Evolutionary conservation across 352 stramenopile species (phyloP).

Genomic region (Phytophthora megakarya): DNA sequence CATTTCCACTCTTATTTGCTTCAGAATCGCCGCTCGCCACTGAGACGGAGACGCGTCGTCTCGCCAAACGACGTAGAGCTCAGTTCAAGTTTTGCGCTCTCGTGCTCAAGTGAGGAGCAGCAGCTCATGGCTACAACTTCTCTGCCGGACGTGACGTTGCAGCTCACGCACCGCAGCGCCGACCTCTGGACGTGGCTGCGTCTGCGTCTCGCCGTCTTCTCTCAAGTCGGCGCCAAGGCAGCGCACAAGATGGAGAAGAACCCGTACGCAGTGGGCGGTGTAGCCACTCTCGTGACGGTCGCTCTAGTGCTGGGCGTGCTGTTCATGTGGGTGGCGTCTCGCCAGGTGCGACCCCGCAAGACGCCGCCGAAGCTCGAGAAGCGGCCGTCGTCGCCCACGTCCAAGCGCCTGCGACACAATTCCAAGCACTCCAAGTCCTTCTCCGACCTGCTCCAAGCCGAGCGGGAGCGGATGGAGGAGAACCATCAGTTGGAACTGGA

Average conservation of each 20-base stretch:
- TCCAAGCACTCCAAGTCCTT: slow-evolving; percentile 75
- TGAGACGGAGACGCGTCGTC: slow-evolving; percentile 3
- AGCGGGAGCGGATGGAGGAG: slow-evolving; percentile 67
- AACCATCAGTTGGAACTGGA: slow-evolving; percentile 64
- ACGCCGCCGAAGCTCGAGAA: slow-evolving; percentile 36
- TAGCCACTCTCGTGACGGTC: slow-evolving; percentile 53
- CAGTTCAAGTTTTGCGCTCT: slow-evolving; percentile 18
- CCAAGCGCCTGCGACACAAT: slow-evolving; percentile 67
- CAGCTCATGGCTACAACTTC: background rate
- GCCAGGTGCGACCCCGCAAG: slow-evolving; percentile 72
- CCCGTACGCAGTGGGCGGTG: slow-evolving; percentile 52
- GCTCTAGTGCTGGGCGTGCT: slow-evolving; percentile 51
- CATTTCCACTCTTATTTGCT: too few relatives aligned
- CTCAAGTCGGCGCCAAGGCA: slow-evolving; percentile 18
- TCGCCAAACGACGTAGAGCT: slow-evolving; percentile 14
- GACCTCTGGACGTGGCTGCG: slow-evolving; percentile 32
- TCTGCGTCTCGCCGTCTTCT: slow-evolving; percentile 15
- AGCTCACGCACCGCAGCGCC: slow-evolving; percentile 17
- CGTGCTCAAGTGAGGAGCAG: background rate
- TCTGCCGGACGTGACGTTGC: slow-evolving; percentile 13
- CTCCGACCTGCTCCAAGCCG: slow-evolving; percentile 63
- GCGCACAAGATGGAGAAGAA: slow-evolving; percentile 41
- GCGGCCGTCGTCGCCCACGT: slow-evolving; percentile 65
- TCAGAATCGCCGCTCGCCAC: too few relatives aligned
- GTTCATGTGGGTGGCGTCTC: slow-evolving; percentile 84